Percentiles rank a stretch among this genome's conserved stretches.
Conservation (phyloP, 164 flowering plant genomes). For the Macadamia integrifolia region DNA sequence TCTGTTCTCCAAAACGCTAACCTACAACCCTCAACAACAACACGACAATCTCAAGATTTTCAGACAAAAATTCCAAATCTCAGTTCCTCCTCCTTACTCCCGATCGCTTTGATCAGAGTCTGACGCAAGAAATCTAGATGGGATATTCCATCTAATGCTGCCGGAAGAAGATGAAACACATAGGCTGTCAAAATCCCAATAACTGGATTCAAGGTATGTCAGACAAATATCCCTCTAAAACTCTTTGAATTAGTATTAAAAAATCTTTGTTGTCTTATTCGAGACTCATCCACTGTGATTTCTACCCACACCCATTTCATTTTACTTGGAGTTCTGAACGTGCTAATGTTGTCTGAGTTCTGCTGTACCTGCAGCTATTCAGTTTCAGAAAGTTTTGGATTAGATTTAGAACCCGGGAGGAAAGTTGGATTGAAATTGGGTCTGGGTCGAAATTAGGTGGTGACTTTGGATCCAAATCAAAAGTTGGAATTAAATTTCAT, state of each 20-base stretch:
- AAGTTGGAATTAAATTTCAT: conserved; percentile 6
- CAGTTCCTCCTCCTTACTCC: conserved; percentile 7
- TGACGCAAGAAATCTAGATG: not conserved
- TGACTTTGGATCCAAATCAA: conserved; percentile 14
- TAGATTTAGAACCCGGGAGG: conserved; percentile 32
- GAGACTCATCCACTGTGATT: conserved; percentile 8
- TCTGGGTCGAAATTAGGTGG: conserved; percentile 21
- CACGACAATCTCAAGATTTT: conserved; percentile 2
- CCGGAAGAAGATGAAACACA: conserved; percentile 14
- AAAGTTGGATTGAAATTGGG: conserved; percentile 23
- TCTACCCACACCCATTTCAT: conserved; percentile 19
- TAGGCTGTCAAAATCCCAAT: conserved; percentile 28
- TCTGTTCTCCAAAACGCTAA: too few relatives aligned
- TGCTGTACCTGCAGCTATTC: conserved; percentile 3
- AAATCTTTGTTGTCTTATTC: conserved; percentile 14
- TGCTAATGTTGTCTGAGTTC: not conserved
- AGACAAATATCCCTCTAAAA: conserved; percentile 19
- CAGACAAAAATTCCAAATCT: conserved; percentile 6
- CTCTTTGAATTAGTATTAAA: conserved; percentile 14
- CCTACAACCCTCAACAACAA: not conserved
- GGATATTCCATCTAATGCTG: not conserved
- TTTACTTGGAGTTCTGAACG: conserved; percentile 13
- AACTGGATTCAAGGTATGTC: conserved; percentile 59
- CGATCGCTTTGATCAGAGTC: conserved; percentile 6
- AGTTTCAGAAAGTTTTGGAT: conserved; percentile 8